Evolutionary conservation across 2,329 filamentous ascomycete genomes (phyloP).

Genomic region (Aspergillus sp.): DNA sequence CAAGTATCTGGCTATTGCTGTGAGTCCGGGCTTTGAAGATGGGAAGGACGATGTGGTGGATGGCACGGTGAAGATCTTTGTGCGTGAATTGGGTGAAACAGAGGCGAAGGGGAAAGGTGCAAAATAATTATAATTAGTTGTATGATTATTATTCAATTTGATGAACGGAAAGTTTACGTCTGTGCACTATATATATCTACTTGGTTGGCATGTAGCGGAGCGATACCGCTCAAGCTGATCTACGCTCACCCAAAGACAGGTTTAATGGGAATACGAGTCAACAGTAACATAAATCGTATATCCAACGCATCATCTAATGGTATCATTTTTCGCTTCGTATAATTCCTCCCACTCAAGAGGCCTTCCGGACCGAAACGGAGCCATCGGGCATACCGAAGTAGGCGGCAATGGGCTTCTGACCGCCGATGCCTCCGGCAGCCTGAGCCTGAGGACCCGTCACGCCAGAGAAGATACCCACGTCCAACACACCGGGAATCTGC

Average conservation of each 20-base stretch:
- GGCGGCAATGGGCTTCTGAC: conserved; percentile 86
- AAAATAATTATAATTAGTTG: conserved; percentile 48
- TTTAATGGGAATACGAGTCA: neutral
- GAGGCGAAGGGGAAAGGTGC: conserved; percentile 83
- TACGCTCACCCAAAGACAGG: neutral
- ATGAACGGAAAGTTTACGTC: conserved; percentile 1
- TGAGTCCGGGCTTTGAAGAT: conserved; percentile 85
- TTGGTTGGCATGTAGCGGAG: no score
- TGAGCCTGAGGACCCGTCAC: conserved; percentile 70
- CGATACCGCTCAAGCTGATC: no score
- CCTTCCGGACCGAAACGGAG: conserved; percentile 56
- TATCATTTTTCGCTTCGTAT: conserved; percentile 14
- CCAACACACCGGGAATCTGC: conserved; percentile 79
- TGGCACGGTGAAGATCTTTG: conserved; percentile 71
- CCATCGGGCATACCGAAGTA: conserved; percentile 92
- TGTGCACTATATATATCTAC: no score
- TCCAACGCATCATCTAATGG: conserved; percentile 14
- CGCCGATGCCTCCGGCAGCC: conserved; percentile 60
- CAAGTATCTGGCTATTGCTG: conserved; percentile 71
- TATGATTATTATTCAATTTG: conserved; percentile 11
- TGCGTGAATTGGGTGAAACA: conserved; percentile 79
- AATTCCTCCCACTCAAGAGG: conserved; percentile 19
- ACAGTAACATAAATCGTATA: neutral
- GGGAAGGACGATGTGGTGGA: conserved; percentile 74
- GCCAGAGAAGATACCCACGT: conserved; percentile 87